Conservation (phyloP, 768 basidiomycete genomes). For the Tricholoma bakamatsutake region DNA sequence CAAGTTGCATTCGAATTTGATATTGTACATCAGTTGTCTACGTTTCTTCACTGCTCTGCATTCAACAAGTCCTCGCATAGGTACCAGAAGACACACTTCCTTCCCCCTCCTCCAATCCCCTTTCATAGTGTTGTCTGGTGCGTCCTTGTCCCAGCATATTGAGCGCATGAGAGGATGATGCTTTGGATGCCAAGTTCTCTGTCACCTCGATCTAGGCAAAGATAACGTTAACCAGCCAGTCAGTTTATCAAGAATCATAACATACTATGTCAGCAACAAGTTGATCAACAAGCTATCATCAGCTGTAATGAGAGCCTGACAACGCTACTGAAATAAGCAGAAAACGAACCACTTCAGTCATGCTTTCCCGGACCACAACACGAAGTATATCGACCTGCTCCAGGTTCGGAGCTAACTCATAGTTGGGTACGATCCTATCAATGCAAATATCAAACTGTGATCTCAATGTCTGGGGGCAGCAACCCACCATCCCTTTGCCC, state of each 20-base stretch:
- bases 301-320: constrained; percentile 31
- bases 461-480: constrained; percentile 8
- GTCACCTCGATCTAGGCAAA: constrained; percentile 53
- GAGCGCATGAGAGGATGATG: constrained; percentile 49
- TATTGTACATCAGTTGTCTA: too few species aligned
- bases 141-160: constrained; percentile 29
- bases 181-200: constrained; percentile 43
- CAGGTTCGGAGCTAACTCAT: constrained; percentile 46
- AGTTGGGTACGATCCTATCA: constrained; percentile 45
- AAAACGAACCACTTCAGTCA: constrained; percentile 40
- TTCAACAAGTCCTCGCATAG: constrained; percentile 62
- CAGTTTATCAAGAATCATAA: constrained; percentile 1
- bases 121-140: constrained; percentile 28
- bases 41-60: not conserved
- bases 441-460: not conserved
- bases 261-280: constrained; percentile 66
- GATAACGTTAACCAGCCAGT: not conserved
- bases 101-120: constrained; percentile 41
- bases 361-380: constrained; percentile 58
- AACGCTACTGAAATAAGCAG: constrained; percentile 43
- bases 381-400: constrained; percentile 56
- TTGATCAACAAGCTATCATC: constrained; percentile 49
- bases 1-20: not conserved
- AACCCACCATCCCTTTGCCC: constrained; percentile 50
- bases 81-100: constrained; percentile 51